phyloP scores from a whole-genome alignment of 2,329 filamentous ascomycete genomes.

The Pestalotiopsis sp. region DNA sequence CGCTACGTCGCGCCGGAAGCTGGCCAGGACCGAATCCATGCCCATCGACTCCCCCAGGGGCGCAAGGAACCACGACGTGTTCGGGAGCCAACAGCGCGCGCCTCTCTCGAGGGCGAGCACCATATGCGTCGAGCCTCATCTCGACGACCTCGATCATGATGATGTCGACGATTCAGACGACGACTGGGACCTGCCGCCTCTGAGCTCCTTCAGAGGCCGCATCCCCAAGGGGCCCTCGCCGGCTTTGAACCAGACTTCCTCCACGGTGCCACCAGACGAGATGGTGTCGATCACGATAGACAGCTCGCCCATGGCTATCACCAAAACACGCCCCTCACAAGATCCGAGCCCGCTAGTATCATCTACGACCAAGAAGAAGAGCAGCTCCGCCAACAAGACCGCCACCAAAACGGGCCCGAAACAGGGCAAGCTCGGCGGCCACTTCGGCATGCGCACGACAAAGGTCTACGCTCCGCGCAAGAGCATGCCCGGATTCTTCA shows the following conservation, averaged over 20 bases:
- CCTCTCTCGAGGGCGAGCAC: slow-evolving; percentile 20
- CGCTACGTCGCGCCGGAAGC: slow-evolving; percentile 24
- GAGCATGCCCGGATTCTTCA: slow-evolving; percentile 41
- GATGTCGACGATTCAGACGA: slow-evolving; percentile 1
- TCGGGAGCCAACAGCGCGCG: neutral
- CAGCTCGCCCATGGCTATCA: neutral
- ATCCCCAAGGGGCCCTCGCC: slow-evolving; percentile 1
- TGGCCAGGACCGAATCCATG: slow-evolving; percentile 31
- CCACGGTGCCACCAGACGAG: neutral
- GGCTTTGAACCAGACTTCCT: neutral
- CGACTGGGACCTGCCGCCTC: slow-evolving; percentile 27
- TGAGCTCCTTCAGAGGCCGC: slow-evolving; percentile 20
- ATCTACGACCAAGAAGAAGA: neutral
- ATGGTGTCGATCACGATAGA: neutral
- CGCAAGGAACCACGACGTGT: neutral
- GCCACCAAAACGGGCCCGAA: slow-evolving; percentile 10
- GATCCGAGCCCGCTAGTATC: neutral
- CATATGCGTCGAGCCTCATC: neutral
- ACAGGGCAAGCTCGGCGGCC: slow-evolving; percentile 20
- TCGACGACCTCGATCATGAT: neutral
- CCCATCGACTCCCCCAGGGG: slow-evolving; percentile 17
- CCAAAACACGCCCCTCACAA: neutral
- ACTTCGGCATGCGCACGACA: slow-evolving; percentile 30
- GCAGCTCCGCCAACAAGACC: neutral
- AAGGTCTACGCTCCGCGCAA: slow-evolving; percentile 41